Percentiles rank a stretch among this genome's conserved stretches.
Conservation (phyloP, 768 basidiomycete genomes). For the Phaeotremella skinneri region DNA sequence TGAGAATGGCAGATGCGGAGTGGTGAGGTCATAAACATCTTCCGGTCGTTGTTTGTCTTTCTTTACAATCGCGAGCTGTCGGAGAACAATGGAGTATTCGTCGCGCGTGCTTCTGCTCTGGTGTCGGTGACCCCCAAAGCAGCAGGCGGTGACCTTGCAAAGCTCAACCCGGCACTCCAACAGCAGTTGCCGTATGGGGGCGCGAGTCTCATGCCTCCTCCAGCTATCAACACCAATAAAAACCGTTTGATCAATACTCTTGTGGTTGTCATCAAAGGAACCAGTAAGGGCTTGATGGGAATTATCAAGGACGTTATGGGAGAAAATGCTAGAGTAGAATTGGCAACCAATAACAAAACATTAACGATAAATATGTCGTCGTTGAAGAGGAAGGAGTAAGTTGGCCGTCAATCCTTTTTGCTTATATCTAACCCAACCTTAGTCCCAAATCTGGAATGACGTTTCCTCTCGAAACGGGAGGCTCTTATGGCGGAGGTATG, state of each 20-base stretch:
- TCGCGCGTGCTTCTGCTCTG: constrained; percentile 78
- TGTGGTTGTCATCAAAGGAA: constrained; percentile 79
- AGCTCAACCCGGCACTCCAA: constrained; percentile 78
- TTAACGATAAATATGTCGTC: constrained; percentile 82
- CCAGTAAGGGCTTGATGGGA: constrained; percentile 85
- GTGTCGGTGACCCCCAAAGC: constrained; percentile 82
- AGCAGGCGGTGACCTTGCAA: constrained; percentile 72
- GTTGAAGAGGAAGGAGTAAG: constrained; percentile 69
- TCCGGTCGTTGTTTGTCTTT: constrained; percentile 92
- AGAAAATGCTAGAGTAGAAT: constrained; percentile 77
- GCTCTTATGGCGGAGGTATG: constrained; percentile 9
- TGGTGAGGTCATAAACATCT: constrained; percentile 87
- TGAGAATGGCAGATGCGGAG: constrained; percentile 63
- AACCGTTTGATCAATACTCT: constrained; percentile 72
- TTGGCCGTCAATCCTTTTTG: constrained; percentile 18
- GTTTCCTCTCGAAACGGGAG: constrained; percentile 37
- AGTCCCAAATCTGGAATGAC: constrained; percentile 39
- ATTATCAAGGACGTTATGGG: constrained; percentile 95
- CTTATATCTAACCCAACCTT: neutral
- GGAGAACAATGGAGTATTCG: constrained; percentile 93
- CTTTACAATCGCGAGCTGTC: constrained; percentile 83
- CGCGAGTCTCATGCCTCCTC: constrained; percentile 42
- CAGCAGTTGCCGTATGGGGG: constrained; percentile 43
- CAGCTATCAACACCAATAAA: constrained; percentile 29
- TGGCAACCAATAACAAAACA: constrained; percentile 83